Conservation (phyloP, 139 green algal species). For the Chlamydomonas urium region DNA sequence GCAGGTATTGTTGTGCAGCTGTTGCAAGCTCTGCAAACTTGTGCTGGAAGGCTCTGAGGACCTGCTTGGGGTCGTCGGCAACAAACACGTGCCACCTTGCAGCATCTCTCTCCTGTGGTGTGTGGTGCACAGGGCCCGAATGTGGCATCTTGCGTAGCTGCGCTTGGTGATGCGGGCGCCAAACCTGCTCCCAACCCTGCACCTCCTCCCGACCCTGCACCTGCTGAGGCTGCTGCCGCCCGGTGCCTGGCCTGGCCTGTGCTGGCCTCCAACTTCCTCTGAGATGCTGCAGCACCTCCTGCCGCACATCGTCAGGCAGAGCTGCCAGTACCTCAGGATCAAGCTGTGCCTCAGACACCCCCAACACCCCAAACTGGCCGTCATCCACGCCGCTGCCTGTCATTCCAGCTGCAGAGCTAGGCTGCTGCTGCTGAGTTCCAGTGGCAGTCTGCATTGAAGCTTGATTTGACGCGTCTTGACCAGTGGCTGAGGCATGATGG, state of each 20-base stretch:
- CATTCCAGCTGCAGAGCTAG: background rate
- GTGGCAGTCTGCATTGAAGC: too few relatives aligned
- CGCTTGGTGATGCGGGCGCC: background rate
- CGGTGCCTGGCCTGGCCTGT: background rate
- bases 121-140: background rate
- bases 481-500: background rate
- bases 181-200: background rate
- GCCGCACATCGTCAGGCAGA: constrained; percentile 53
- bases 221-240: constrained; percentile 14
- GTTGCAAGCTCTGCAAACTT: background rate
- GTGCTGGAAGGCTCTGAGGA: background rate
- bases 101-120: background rate
- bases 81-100: background rate
- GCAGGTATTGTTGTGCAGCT: background rate
- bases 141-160: background rate
- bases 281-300: constrained; percentile 8
- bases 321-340: constrained; percentile 61
- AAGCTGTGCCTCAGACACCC: constrained; percentile 57
- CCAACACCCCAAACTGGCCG: constrained; percentile 29
- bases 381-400: background rate
- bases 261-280: background rate
- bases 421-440: constrained; percentile 17
- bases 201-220: background rate
- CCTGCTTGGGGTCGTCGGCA: background rate
- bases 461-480: background rate